Evolutionary conservation across 306 rosid genomes (phyloP).

Genomic region (Betula pendula): DNA sequence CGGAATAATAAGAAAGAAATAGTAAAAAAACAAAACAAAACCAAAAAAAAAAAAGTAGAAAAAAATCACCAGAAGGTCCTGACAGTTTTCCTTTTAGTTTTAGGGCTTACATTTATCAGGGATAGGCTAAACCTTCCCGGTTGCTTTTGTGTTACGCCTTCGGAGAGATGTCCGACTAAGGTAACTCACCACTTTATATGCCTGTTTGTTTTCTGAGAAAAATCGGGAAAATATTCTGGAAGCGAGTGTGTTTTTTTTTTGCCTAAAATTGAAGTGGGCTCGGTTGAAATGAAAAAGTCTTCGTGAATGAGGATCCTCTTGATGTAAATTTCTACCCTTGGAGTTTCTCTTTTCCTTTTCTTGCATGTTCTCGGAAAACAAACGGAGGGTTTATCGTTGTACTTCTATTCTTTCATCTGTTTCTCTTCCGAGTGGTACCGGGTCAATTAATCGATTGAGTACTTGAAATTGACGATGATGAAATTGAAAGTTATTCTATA

Average conservation of each 20-base stretch:
- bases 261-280: not conserved
- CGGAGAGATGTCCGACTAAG: slow-evolving; percentile 10
- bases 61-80: not conserved
- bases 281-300: not conserved
- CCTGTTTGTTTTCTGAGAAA: slow-evolving; percentile 2
- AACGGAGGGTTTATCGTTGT: not conserved
- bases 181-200: not conserved
- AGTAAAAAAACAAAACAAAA: not conserved
- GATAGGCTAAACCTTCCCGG: not conserved
- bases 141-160: not conserved
- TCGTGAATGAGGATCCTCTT: not conserved
- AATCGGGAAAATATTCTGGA: not conserved
- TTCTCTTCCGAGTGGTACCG: not conserved
- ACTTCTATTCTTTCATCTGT: not conserved
- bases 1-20: not conserved
- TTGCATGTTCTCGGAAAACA: not conserved
- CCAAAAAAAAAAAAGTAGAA: not conserved
- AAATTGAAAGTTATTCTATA: not conserved
- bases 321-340: not conserved
- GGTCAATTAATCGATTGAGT: not conserved
- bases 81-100: not conserved
- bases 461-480: not conserved
- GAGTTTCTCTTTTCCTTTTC: not conserved
- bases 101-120: slow-evolving; percentile 1
- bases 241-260: not conserved